phyloP scores from a whole-genome alignment of 164 flowering plant species.

The Nymphaea thermarum region DNA sequence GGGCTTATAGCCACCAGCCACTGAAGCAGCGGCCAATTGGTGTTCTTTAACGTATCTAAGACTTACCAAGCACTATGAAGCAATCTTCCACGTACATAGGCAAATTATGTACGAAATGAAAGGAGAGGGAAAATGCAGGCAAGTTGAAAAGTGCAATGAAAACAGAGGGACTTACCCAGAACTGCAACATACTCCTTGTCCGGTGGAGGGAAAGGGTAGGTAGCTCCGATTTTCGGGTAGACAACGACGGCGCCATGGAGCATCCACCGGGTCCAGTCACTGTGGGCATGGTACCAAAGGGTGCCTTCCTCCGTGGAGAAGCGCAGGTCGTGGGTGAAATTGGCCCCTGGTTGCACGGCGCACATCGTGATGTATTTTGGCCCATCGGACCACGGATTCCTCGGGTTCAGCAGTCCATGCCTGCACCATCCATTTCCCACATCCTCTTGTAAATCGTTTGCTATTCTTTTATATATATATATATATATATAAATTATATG shows the following conservation, averaged over 20 bases:
- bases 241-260: conserved; percentile 7
- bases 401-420: conserved; percentile 26
- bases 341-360: conserved; percentile 29
- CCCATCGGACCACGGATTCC: conserved; percentile 51
- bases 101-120: no score
- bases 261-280: conserved; percentile 28
- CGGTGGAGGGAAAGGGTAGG: conserved; percentile 15
- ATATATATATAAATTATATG: no score
- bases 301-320: conserved; percentile 32
- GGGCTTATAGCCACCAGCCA: no score
- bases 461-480: conserved; percentile 8
- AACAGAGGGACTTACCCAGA: neutral
- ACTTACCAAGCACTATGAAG: no score
- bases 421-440: conserved; percentile 14
- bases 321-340: conserved; percentile 18
- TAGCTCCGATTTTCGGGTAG: conserved; percentile 7
- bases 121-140: no score
- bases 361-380: conserved; percentile 42
- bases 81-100: no score
- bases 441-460: conserved; percentile 5
- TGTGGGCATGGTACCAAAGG: conserved; percentile 58
- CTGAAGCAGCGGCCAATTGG: no score
- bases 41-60: no score
- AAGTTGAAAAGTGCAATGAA: no score
- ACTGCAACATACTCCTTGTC: conserved; percentile 10